These are phyloP conservation scores for Globisporangium alternatum DNA, from an alignment of 352 stramenopile genomes.

Conservation along the genomic window DNA sequence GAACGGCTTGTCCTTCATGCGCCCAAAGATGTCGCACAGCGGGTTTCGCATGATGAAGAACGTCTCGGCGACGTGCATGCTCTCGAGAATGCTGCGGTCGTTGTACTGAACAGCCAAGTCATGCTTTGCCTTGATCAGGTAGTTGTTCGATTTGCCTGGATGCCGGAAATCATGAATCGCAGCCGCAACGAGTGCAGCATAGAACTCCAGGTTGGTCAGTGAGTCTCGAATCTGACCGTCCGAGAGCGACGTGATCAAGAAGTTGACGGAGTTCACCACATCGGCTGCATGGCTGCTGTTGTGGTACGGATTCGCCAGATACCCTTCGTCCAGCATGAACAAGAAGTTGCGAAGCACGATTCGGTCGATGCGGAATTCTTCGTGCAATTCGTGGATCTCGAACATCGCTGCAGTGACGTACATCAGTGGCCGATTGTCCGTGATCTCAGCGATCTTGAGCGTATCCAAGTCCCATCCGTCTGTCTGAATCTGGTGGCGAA, in stretches of 20 bases:
- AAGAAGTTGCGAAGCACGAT: conserved; percentile 78
- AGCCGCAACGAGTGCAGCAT: conserved; percentile 69
- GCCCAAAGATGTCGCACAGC: conserved; percentile 73
- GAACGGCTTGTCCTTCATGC: conserved; percentile 75
- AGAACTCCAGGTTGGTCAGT: conserved; percentile 78
- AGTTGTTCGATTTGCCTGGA: conserved; percentile 84
- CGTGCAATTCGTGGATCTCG: conserved; percentile 75
- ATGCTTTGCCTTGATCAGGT: conserved; percentile 76
- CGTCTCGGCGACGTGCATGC: conserved; percentile 83
- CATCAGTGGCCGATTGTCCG: conserved; percentile 64
- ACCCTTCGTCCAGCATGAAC: conserved; percentile 73
- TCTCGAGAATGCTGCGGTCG: conserved; percentile 81
- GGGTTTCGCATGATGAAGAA: conserved; percentile 79
- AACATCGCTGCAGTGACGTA: conserved; percentile 80
- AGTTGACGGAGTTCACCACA: conserved; percentile 84
- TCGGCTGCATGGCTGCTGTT: conserved; percentile 77
- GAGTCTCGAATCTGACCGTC: conserved; percentile 72
- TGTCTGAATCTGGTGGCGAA: conserved; percentile 54
- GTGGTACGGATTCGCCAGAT: conserved; percentile 75
- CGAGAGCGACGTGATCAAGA: conserved; percentile 63
- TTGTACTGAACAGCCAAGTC: conserved; percentile 84
- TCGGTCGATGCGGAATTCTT: conserved; percentile 72
- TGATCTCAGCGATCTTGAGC: conserved; percentile 64
- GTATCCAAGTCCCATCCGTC: conserved; percentile 76
- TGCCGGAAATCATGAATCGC: conserved; percentile 87